phyloP scores from a whole-genome alignment of 2,329 filamentous ascomycete species.

The Periconia sp. region DNA sequence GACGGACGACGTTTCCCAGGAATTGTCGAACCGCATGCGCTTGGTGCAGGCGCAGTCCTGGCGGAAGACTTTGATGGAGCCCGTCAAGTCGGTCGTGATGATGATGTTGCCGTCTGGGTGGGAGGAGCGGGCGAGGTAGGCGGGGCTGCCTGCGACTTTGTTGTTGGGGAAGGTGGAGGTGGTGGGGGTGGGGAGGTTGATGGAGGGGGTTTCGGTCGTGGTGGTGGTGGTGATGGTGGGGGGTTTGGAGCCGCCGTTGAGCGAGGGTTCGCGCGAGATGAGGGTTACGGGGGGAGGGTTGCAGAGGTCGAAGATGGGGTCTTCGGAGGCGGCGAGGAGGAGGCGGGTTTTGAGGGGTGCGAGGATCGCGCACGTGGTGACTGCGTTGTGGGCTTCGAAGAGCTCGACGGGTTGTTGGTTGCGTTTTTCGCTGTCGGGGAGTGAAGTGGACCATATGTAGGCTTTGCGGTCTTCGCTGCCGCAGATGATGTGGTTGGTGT shows the following conservation, averaged over 20 bases:
- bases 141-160: conserved; percentile 67
- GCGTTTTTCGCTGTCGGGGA: conserved; percentile 63
- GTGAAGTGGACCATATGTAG: conserved; percentile 82
- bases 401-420: conserved; percentile 84
- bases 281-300: conserved; percentile 90
- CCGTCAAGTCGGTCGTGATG: conserved; percentile 84
- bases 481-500: conserved; percentile 82
- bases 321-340: conserved; percentile 76
- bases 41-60: conserved; percentile 90
- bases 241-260: too few species aligned
- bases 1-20: conserved; percentile 77
- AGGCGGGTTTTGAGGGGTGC: conserved; percentile 78
- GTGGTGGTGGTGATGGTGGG: background rate
- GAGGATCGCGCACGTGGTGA: conserved; percentile 86
- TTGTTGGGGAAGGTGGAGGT: conserved; percentile 28
- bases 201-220: background rate
- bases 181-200: background rate
- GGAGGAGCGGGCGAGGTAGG: conserved; percentile 73
- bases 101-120: conserved; percentile 88
- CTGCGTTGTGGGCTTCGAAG: conserved; percentile 86
- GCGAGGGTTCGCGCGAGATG: conserved; percentile 69
- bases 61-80: conserved; percentile 89
- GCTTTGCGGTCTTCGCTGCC: conserved; percentile 89
- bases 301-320: conserved; percentile 94
- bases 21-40: conserved; percentile 56